Base-by-base conservation (phyloP, 495 filamentous ascomycete genomes). In the Podospora appendiculata region DNA sequence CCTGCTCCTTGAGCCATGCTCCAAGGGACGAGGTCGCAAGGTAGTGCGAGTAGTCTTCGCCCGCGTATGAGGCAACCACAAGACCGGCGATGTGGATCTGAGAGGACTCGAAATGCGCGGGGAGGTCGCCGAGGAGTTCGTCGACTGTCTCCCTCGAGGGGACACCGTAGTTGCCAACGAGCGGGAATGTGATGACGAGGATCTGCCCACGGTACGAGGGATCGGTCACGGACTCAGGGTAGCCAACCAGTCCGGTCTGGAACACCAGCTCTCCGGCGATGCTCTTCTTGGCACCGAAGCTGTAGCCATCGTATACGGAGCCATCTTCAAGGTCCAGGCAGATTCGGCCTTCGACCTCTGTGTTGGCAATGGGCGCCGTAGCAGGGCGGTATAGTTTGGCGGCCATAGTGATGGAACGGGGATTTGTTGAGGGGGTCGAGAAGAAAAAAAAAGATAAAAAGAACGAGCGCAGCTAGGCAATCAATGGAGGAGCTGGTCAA, bases 141-240 rank as follows among this genome's bases (percentile, higher is more conserved):
- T 96, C 91, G 69, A 83, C 79, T 40, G 84, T 79, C 34, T 93
- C 85, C 55, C 90, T 78, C 1, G 88, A 87, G 19, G 93, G 93
- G 10, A 96, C 93, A 55, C 88, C 93, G 71, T 98, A 98, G 76
- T 99, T 99, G 57, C 93, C 93, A 69, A 99, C 95, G 56, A 99
- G 74, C 14, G 93, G 93, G 66, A 95, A 89, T 47, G 93, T 99
- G 78, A 99, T 96, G 63, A 97, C 92, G 60, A 96, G 76, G 52
- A 97, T 97, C 74, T 99, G 94, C 40, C 94, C 94, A 58, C 94
- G 90, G 78, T 99, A 99, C 34, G 93, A 97, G 36, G 93, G 94
- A 62, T 97, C 94, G 64, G 93, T 97, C 81, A 99, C 82, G 43
- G 90, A 95, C 74, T 98, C 93, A 33, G 93, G 91, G 65, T 98